Evolutionary conservation across 1,284 basidiomycete species (phyloP).

Genomic region (Marasmius fiardii): DNA sequence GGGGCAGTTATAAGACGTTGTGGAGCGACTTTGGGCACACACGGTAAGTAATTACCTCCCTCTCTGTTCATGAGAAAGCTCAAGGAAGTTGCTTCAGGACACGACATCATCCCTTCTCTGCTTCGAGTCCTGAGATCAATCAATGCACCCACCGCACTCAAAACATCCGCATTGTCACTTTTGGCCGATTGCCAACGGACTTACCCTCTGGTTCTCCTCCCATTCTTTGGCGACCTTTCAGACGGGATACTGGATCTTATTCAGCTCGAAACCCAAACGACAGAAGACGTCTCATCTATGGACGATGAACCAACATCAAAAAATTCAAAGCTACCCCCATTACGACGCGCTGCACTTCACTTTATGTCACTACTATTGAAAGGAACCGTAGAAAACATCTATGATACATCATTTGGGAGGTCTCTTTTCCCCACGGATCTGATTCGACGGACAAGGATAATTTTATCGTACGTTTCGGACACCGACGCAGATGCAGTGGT

Average conservation of each 20-base stretch:
- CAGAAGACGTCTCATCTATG: constrained; percentile 30
- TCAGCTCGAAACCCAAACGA: constrained; percentile 63
- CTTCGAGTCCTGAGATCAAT: constrained; percentile 55
- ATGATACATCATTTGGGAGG: constrained; percentile 32
- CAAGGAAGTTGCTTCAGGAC: constrained; percentile 38
- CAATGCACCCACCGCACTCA: constrained; percentile 67
- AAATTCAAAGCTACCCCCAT: constrained; percentile 69
- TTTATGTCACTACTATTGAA: constrained; percentile 68
- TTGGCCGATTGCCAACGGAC: constrained; percentile 72
- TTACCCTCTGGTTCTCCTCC: constrained; percentile 56
- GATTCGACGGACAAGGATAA: constrained; percentile 54
- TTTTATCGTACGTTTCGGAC: constrained; percentile 67
- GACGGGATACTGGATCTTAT: constrained; percentile 75
- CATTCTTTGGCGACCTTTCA: constrained; percentile 61
- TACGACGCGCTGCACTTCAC: constrained; percentile 80
- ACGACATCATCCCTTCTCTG: constrained; percentile 70
- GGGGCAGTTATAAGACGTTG: constrained; percentile 75
- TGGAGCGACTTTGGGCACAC: constrained; percentile 65
- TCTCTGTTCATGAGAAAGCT: constrained; percentile 4
- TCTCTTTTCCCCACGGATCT: constrained; percentile 32
- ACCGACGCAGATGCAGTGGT: constrained; percentile 76
- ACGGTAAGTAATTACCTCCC: constrained; percentile 48
- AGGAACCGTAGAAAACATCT: constrained; percentile 44
- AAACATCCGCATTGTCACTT: constrained; percentile 82
- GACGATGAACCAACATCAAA: constrained; percentile 54